Evolutionary conservation across 1,139 yeast genomes (phyloP), one percentile per base, ranked within the genome.

Genomic region (Waltiozyma sp.): DNA sequence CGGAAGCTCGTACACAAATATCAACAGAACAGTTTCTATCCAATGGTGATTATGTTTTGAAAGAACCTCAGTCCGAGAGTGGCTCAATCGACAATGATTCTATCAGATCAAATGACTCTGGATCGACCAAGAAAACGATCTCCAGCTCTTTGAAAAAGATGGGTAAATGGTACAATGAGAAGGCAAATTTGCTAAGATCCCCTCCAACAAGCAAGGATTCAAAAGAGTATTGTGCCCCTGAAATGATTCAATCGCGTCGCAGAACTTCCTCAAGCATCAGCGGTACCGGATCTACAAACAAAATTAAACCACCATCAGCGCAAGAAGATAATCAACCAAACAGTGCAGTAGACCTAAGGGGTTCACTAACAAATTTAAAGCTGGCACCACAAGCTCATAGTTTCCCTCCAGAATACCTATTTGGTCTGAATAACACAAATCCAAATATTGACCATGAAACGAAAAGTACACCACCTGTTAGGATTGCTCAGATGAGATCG

Each of bases 101-200:
- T 18, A 41, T 44, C 2, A 39, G 49, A 8, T 40, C 45, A 15
- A 46, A 41, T 38, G 42, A 45, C 19, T 49, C 45, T 23, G 47
- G 53, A 6, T 57, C 58, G 9, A 54, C 65, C 2, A 55, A 60
- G 43, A 65, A 62, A 40, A 60, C 61, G n/a, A 57, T 70, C 11
- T 54, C 71, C 4, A 62, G 60, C 41, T 73, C 83, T 0, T 60
- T 80, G 41, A 74, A 70, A 47, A 80, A 75, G 52, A 61, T 82
- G n/a, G 85, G 84, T 2, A 78, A 74, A 48, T 80, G 89, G 87
- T 81, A 81, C 52, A 75, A 71, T 44, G 79, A 73, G 42, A 72
- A 67, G 67, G 23, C 45, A 6, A 41, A 26, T n/a, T 15, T 38
- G 44, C 28, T 35, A 11, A 35, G 16, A 19, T 35, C 37, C 14